Conservation (phyloP, 179 eudicot species). For the Corrigiola litoralis region DNA sequence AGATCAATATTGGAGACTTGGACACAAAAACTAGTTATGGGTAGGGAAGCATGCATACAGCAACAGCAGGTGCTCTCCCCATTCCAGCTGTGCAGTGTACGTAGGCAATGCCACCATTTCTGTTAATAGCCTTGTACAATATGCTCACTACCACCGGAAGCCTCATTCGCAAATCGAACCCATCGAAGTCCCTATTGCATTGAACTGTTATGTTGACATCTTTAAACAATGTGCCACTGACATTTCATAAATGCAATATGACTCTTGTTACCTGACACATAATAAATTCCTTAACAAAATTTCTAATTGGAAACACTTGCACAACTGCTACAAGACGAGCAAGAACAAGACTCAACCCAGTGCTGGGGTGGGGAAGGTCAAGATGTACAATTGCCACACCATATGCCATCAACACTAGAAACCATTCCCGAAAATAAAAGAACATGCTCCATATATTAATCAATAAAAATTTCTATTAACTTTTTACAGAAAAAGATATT, state of each 20-base stretch:
- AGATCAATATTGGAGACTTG: not conserved
- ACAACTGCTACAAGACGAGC: too few species aligned
- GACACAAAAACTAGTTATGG: conserved; percentile 1
- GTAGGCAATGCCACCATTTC: conserved; percentile 80
- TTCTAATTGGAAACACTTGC: too few species aligned
- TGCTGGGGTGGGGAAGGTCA: too few species aligned
- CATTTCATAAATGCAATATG: too few species aligned
- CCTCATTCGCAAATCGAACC: conserved; percentile 75
- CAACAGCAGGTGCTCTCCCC: conserved; percentile 97
- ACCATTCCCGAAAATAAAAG: too few species aligned
- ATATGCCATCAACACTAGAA: too few species aligned
- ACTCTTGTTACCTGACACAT: not conserved
- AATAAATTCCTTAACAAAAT: too few species aligned
- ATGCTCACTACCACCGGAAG: conserved; percentile 86
- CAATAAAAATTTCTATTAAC: too few species aligned
- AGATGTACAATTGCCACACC: too few species aligned
- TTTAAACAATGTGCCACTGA: not conserved
- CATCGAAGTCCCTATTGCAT: conserved; percentile 82
- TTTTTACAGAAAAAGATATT: too few species aligned
- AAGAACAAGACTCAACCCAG: too few species aligned
- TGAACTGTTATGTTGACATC: conserved; percentile 11
- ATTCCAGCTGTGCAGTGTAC: conserved; percentile 98
- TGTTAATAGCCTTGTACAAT: conserved; percentile 62
- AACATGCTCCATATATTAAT: too few species aligned
- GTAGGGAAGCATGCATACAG: conserved; percentile 45